Evolutionary conservation across 805 yeast species (phyloP), one percentile per base, ranked within the genome.

Genomic region (Monosporozyma yasuniensis): DNA sequence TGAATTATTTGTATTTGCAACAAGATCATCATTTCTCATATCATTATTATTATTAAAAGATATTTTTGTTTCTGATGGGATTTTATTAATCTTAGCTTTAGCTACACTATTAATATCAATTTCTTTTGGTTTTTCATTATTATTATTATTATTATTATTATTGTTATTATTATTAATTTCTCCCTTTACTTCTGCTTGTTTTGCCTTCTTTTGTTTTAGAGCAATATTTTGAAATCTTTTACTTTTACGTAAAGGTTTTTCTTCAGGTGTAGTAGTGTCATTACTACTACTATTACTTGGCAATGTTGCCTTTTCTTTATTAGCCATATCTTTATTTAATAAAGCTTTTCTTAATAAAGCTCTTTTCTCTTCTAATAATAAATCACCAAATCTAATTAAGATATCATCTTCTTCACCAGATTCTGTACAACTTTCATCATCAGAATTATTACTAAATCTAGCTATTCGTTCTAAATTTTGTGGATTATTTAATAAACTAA

Each of bases 161-260:
- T n/a, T n/a, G n/a, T n/a, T n/a, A n/a, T n/a, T n/a, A n/a, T n/a
- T n/a, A n/a, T n/a, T n/a, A n/a, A n/a, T n/a, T n/a, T n/a, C n/a
- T n/a, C n/a, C n/a, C 3, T 23, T 34, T 4, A 4, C 42, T 7
- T 21, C 25, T 16, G 18, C 21, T n/a, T 30, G 16, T n/a, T 27
- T 30, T 27, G 27, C 30, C 22, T 37, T n/a, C 11, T 46, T 27
- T 27, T 37, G 37, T 6, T 19, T 23, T 35, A 35, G 28, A 12
- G 46, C 35, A 21, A 51, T 22, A 19, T 51, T 47, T 47, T 54
- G 56, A 42, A 51, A 53, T 35, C 56, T 37, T 47, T 51, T 54
- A 50, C 57, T 54, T 34, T 51, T 53, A 12, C 57, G 45, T 30
- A 55, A 44, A 22, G 22, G 28, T 46, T 39, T 21, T 16, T 22